Conservation (phyloP, 139 green algal genomes). For the Nannochloris sp. region DNA sequence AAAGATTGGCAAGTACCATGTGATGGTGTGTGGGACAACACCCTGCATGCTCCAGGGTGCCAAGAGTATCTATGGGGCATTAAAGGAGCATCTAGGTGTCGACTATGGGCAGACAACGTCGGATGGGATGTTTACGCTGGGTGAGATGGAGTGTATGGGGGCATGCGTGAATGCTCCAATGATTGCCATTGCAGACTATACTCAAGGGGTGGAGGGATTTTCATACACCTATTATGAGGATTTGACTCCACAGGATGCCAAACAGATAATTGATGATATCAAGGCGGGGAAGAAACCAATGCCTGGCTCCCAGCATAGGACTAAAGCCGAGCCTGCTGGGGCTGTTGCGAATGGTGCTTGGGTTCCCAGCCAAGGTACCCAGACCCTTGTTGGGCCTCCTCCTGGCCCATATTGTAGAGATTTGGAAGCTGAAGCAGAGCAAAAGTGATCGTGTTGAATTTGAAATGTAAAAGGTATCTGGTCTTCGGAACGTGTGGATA, state of each 20-base stretch:
- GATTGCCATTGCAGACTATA: constrained; percentile 89
- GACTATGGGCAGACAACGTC: constrained; percentile 58
- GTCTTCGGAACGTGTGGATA: too few relatives aligned
- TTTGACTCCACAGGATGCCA: constrained; percentile 68
- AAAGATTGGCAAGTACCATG: constrained; percentile 93
- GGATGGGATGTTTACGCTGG: constrained; percentile 93
- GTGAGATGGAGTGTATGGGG: constrained; percentile 99
- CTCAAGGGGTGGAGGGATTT: constrained; percentile 70
- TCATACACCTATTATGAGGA: constrained; percentile 94
- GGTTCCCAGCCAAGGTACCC: constrained; percentile 31
- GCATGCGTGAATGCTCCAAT: constrained; percentile 98
- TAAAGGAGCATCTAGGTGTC: constrained; percentile 65
- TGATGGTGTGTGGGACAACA: constrained; percentile 96
- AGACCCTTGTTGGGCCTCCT: constrained; percentile 46
- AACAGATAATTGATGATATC: constrained; percentile 73
- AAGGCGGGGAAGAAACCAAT: constrained; percentile 61
- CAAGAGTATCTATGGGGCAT: constrained; percentile 59
- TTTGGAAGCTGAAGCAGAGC: constrained; percentile 27
- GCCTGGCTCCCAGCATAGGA: constrained; percentile 57
- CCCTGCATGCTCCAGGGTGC: constrained; percentile 77
- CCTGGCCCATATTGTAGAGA: constrained; percentile 60
- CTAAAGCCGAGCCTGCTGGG: constrained; percentile 70
- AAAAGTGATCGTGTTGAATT: neutral
- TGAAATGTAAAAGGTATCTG: too few relatives aligned
- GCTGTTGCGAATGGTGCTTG: constrained; percentile 55